Percentiles rank a stretch among this genome's conserved stretches.
Conservation (phyloP, 208 protist species). For the Crithidia fasciculata region DNA sequence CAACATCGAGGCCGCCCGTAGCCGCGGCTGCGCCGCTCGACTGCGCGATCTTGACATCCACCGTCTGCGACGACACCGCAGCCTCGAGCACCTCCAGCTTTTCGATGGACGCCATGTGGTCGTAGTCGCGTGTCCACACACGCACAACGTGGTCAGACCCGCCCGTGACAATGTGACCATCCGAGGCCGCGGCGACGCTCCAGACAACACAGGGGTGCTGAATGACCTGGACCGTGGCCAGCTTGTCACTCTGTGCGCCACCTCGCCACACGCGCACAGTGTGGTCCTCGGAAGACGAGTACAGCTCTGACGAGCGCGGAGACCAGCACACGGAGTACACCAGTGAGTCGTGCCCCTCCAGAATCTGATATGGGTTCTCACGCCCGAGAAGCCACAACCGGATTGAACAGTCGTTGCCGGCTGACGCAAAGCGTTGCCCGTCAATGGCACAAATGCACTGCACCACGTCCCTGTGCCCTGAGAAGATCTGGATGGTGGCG, state of each 20-base stretch:
- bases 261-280: slow-evolving; percentile 82
- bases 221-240: slow-evolving; percentile 72
- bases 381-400: slow-evolving; percentile 52
- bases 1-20: slow-evolving; percentile 40
- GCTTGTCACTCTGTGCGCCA: not conserved
- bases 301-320: slow-evolving; percentile 51
- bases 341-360: slow-evolving; percentile 68
- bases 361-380: slow-evolving; percentile 22
- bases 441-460: slow-evolving; percentile 68
- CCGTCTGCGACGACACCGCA: slow-evolving; percentile 52
- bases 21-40: slow-evolving; percentile 14
- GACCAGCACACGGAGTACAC: slow-evolving; percentile 74
- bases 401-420: slow-evolving; percentile 69
- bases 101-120: slow-evolving; percentile 60
- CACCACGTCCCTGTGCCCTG: slow-evolving; percentile 68
- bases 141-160: slow-evolving; percentile 86
- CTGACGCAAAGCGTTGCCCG: slow-evolving; percentile 55
- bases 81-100: slow-evolving; percentile 65
- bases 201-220: slow-evolving; percentile 90
- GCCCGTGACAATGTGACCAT: slow-evolving; percentile 67
- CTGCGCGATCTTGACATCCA: slow-evolving; percentile 58
- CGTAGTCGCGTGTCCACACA: slow-evolving; percentile 82
- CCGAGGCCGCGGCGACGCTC: slow-evolving; percentile 64
- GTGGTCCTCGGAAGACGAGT: slow-evolving; percentile 87
- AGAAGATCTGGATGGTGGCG: slow-evolving; percentile 50